Percentiles rank a stretch among this genome's conserved stretches.
phyloP scores from a whole-genome alignment of 2,329 filamentous ascomycete species.

The Aspergillus fumigatus region DNA sequence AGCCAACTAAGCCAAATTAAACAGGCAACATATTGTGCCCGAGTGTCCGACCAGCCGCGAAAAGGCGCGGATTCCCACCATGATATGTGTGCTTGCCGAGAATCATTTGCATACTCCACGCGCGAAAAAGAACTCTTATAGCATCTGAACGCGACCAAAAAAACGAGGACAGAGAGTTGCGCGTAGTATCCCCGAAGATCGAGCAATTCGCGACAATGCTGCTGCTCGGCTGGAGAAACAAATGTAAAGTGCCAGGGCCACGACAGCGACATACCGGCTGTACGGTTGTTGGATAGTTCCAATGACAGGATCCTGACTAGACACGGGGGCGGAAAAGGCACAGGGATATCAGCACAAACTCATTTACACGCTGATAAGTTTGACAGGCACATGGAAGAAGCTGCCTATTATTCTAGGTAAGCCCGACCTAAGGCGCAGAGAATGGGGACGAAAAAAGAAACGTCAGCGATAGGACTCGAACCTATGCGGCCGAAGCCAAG shows the following conservation, averaged over 20 bases:
- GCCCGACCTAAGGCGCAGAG: not conserved
- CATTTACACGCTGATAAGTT: not conserved
- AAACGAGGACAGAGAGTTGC: slow-evolving; percentile 49
- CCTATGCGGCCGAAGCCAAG: slow-evolving; percentile 3
- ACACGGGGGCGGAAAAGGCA: too few species aligned
- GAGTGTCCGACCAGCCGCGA: slow-evolving; percentile 44
- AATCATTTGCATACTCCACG: not conserved
- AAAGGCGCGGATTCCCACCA: slow-evolving; percentile 45
- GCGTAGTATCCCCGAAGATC: slow-evolving; percentile 53
- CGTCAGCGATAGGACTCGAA: not conserved
- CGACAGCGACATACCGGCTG: slow-evolving; percentile 15
- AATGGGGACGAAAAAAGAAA: too few species aligned
- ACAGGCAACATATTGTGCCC: slow-evolving; percentile 48
- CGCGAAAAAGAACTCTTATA: slow-evolving; percentile 18
- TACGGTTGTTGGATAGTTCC: not conserved
- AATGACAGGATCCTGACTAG: not conserved
- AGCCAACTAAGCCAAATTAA: slow-evolving; percentile 51
- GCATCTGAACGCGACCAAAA: slow-evolving; percentile 39
- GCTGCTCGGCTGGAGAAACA: slow-evolving; percentile 47
- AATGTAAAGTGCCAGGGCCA: slow-evolving; percentile 52
- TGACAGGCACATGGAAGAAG: not conserved
- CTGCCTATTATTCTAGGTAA: too few species aligned
- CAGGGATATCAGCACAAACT: not conserved
- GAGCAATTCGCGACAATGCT: slow-evolving; percentile 49
- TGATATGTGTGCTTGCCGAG: slow-evolving; percentile 19